A percentile compares a stretch with the other conserved stretches of the same genome.
These are phyloP conservation scores for Albophoma yamanashiensis DNA, from an alignment of 2,329 filamentous ascomycete genomes.

Conservation along the genomic window DNA sequence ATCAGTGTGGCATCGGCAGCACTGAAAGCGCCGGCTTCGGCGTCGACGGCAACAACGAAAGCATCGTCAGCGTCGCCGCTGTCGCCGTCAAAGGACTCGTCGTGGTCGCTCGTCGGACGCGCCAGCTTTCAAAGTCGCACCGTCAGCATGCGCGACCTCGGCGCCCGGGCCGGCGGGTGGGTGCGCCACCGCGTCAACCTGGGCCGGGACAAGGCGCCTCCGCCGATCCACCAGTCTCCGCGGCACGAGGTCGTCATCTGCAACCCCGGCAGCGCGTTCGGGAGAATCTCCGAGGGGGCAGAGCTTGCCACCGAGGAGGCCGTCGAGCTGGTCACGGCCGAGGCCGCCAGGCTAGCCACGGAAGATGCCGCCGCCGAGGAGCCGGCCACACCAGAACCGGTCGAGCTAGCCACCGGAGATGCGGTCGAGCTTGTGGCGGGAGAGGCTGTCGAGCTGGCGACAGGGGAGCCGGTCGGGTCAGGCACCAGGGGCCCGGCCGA, in stretches of 20 bases:
- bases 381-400: no score
- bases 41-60: not conserved
- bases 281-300: not conserved
- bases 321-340: not conserved
- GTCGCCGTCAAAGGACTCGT: constrained; percentile 3
- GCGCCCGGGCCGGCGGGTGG: constrained; percentile 15
- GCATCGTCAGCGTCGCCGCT: constrained; percentile 1
- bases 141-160: constrained; percentile 12
- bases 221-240: not conserved
- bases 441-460: not conserved
- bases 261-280: not conserved
- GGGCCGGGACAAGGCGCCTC: constrained; percentile 1
- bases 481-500: not conserved
- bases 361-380: no score
- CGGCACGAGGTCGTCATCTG: not conserved
- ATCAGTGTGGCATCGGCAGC: not conserved
- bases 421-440: no score
- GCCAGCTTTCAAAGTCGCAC: not conserved
- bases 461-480: not conserved
- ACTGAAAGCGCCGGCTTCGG: not conserved
- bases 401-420: no score
- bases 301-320: not conserved
- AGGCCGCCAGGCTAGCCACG: no score
- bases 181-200: constrained; percentile 12
- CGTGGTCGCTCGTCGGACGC: constrained; percentile 1